A percentile compares a stretch with the other conserved stretches of the same genome.
These are phyloP conservation scores for Corylus heterophylla DNA, from an alignment of 306 rosid species.

Conservation along the genomic window DNA sequence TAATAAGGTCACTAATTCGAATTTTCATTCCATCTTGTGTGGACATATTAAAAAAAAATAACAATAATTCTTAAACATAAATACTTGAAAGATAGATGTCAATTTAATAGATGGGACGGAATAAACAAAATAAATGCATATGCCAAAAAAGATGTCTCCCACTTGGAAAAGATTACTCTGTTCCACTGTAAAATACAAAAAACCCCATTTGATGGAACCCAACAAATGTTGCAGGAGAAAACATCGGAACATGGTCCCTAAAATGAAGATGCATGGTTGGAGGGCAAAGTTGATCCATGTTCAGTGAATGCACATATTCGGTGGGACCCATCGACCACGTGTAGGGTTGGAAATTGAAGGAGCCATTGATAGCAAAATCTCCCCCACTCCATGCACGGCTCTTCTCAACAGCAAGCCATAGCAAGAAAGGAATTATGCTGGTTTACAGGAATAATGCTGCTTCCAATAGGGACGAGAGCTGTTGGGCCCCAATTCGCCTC, in stretches of 20 bases:
- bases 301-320: slow-evolving; percentile 1
- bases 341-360: neutral
- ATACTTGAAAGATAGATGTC: too few species aligned
- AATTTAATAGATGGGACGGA: too few species aligned
- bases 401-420: neutral
- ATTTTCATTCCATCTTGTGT: too few species aligned
- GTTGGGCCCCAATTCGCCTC: neutral
- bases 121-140: too few species aligned
- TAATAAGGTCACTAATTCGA: too few species aligned
- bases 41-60: too few species aligned
- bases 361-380: neutral
- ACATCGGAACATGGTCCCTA: neutral
- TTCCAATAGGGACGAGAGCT: neutral
- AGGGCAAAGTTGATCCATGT: neutral
- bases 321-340: neutral
- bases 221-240: neutral
- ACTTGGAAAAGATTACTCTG: too few species aligned
- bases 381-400: neutral
- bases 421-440: neutral
- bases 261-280: too few species aligned
- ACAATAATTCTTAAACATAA: too few species aligned
- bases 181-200: neutral
- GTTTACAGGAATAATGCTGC: neutral
- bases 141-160: too few species aligned
- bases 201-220: neutral